Evolutionary conservation across 306 rosid species (phyloP), one percentile per base, ranked within the genome.

Genomic region (Neltuma alba): DNA sequence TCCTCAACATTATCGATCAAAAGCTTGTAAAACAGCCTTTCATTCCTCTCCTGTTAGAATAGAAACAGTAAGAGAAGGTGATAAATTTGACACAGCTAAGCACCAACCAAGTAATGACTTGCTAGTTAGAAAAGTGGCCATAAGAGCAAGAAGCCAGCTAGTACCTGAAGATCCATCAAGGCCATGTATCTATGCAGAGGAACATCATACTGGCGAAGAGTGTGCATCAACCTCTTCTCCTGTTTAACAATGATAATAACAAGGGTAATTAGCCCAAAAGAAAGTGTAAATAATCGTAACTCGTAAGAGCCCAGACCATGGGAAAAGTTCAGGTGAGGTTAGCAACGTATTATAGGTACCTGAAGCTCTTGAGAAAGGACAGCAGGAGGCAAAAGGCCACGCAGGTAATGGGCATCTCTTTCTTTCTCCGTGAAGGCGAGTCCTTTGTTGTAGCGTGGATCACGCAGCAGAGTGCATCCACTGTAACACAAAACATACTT

Each of bases 111-210:
- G 40, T 58, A 23, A 23, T 9, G 25, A 25, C 12, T 42, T 63
- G 36, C 20, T 7, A 4, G n/a, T 36, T 44, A 21, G 41, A 52
- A 47, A 63, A 62, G 9, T 12, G 34, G 64, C 64, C 64, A 36
- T 7, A 20, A 69, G 36, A 23, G 23, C 33, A 28, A 57, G 13
- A 27, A 31, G 62, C 66, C 70, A 74, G 40, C 4, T 57, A n/a
- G 55, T 75, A 91, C 98, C 95, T 95, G 99, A 86, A 95, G 99
- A 89, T 95, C 99, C 99, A 95, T 95, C 96, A 95, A 28, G 77
- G 99, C 93, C 72, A 74, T 86, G 90, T 95, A 95, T 80, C 83
- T 90, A 50, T 95, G 98, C 81, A 95, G 87, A 33, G 98, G 98
- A 80, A 95, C 98, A 12, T 92, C 93, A 70, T 95, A 95, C 64